Base-by-base conservation (phyloP, 345 rosid genomes). In the Mangifera indica region DNA sequence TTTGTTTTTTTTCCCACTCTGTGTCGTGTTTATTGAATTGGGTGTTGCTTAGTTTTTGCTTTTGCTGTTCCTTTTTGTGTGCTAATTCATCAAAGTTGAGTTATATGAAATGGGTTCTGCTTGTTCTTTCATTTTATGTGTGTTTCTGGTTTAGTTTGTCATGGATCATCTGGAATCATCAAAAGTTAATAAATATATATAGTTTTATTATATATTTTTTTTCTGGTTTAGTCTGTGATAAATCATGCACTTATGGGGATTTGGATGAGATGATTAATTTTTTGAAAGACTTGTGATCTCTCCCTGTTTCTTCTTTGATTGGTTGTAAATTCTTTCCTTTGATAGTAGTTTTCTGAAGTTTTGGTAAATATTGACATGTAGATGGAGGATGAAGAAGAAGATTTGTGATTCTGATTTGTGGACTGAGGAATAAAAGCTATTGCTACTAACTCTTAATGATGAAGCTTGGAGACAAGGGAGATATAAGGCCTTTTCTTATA, bases 331-430 rank as follows among this genome's bases (percentile, higher is more conserved):
- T 9, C 0, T 21, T 0, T 15, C 60, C 21, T 26, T 4, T n/a
- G 18, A 21, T 64, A 21, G 70, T 54, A 22, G 69, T 48, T 34
- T 5, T 70, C 42, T 21, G 21, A 60, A 60, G 2, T 58, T 64
- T 72, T 67, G 10, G 58, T 62, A 32, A 13, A 5, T 71, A 20
- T 71, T 71, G 73, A 67, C 20, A 12, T 72, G 66, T 73, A 86
- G 88, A 84, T 81, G 88, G 87, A 79, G 14, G 83, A 76, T 63
- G 85, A 85, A 32, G 87, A 81, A 48, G 81, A 82, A 49, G 81
- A 74, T 22, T 37, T 37, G 42, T 37, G 42, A 37, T 37, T 37
- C 42, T 5, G 42, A 7, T 59, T 1, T 58, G 59, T 44, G 63
- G 40, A 20, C 69, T 66, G 49, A 24, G 62, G 40, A 69, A 42